Evolutionary conservation across 2,329 filamentous ascomycete genomes (phyloP).

Genomic region (Aspergillus candidus): DNA sequence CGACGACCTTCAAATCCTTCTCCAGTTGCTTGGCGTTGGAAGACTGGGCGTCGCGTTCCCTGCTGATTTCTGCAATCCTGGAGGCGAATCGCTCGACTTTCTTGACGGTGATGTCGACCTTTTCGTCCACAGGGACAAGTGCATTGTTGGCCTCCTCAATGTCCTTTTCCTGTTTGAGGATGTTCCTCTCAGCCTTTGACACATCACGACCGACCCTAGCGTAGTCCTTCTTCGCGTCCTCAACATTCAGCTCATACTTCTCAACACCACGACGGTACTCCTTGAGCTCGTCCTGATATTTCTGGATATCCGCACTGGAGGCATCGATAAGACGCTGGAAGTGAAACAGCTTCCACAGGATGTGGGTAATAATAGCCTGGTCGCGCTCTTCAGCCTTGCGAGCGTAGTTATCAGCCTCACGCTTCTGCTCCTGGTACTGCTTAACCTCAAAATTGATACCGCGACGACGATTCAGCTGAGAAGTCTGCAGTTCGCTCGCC

Average conservation of each 20-base stretch:
- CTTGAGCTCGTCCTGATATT: constrained; percentile 90
- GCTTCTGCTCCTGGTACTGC: constrained; percentile 94
- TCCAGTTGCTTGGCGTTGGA: constrained; percentile 65
- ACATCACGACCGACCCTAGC: constrained; percentile 69
- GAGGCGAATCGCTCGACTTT: constrained; percentile 63
- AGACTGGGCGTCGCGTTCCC: constrained; percentile 68
- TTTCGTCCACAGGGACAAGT: constrained; percentile 85
- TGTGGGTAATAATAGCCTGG: constrained; percentile 83
- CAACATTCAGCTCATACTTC: constrained; percentile 71
- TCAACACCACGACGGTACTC: constrained; percentile 85
- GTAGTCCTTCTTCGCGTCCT: constrained; percentile 79
- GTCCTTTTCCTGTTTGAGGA: constrained; percentile 77
- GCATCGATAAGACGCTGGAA: constrained; percentile 91
- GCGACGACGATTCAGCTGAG: constrained; percentile 80
- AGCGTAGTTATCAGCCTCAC: constrained; percentile 88
- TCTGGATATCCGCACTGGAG: constrained; percentile 82
- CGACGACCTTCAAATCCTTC: constrained; percentile 75
- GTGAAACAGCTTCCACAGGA: constrained; percentile 94
- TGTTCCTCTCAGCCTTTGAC: constrained; percentile 72
- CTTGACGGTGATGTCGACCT: constrained; percentile 70
- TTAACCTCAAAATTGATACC: constrained; percentile 98
- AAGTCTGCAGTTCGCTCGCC: constrained; percentile 79
- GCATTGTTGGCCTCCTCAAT: constrained; percentile 81
- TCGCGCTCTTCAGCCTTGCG: constrained; percentile 86
- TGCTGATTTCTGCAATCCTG: constrained; percentile 63